phyloP scores from a whole-genome alignment of 2,329 filamentous ascomycete species.

The Fusarium scirpi region DNA sequence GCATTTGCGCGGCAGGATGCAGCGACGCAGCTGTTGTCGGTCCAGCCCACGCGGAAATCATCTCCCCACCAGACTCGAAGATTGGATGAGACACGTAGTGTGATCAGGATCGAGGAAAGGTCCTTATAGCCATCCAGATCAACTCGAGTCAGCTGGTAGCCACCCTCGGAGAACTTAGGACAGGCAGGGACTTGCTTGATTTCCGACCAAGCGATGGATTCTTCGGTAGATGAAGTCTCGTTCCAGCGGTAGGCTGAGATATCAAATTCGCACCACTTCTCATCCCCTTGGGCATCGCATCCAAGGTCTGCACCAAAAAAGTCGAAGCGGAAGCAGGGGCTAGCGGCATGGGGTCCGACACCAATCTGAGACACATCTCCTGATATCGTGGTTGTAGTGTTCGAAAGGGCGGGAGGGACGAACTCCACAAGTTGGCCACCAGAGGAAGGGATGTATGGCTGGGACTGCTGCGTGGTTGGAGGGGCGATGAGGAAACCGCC shows the following conservation, averaged over 20 bases:
- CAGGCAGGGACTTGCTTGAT: slow-evolving; percentile 56
- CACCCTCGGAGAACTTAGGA: slow-evolving; percentile 49
- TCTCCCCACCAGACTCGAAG: slow-evolving; percentile 58
- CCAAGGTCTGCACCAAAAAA: slow-evolving; percentile 56
- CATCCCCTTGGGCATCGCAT: slow-evolving; percentile 52
- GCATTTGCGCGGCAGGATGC: slow-evolving; percentile 51
- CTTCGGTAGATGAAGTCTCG: slow-evolving; percentile 48
- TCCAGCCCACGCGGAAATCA: slow-evolving; percentile 57
- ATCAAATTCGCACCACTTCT: slow-evolving; percentile 57
- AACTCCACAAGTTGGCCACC: slow-evolving; percentile 57
- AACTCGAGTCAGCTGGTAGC: slow-evolving; percentile 53
- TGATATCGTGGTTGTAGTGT: slow-evolving; percentile 42
- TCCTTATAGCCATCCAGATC: slow-evolving; percentile 54
- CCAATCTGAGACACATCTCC: slow-evolving; percentile 56
- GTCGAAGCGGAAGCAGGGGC: slow-evolving; percentile 56
- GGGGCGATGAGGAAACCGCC: slow-evolving; percentile 56
- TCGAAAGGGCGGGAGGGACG: slow-evolving; percentile 52
- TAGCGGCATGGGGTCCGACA: slow-evolving; percentile 53
- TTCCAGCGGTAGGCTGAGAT: slow-evolving; percentile 57
- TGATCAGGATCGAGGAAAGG: slow-evolving; percentile 56
- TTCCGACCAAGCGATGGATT: slow-evolving; percentile 56
- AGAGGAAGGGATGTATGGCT: slow-evolving; percentile 54
- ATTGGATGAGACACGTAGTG: slow-evolving; percentile 53
- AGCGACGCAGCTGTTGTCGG: slow-evolving; percentile 56
- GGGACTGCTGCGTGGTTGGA: slow-evolving; percentile 48